Conservation (phyloP, 106 monocot genomes). For the Phalaenopsis aphrodite region DNA sequence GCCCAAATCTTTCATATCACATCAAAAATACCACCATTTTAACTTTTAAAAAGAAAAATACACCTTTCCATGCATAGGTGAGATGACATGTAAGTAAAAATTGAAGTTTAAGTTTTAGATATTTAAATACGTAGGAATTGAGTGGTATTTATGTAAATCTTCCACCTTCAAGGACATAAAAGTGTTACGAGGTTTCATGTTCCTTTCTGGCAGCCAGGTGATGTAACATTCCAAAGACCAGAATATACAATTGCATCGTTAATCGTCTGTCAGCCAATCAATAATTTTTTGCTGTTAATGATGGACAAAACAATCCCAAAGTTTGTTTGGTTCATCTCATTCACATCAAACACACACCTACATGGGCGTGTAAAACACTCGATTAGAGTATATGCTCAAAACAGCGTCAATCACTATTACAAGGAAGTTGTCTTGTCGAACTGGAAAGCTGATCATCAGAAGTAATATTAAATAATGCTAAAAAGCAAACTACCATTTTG, state of each 20-base stretch:
- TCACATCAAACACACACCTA: background rate
- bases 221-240: background rate
- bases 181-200: background rate
- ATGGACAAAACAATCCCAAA: background rate
- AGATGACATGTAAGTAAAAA: too few species aligned
- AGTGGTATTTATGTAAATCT: too few species aligned
- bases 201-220: background rate
- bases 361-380: background rate
- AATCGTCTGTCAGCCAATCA: background rate
- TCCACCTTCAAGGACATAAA: background rate
- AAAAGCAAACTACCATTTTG: background rate
- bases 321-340: background rate
- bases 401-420: background rate
- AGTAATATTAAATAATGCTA: background rate
- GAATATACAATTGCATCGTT: background rate
- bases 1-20: too few species aligned
- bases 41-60: too few species aligned
- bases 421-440: background rate
- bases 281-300: background rate
- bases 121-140: too few species aligned
- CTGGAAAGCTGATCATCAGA: background rate
- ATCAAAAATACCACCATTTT: too few species aligned
- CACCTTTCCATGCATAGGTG: too few species aligned
- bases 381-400: background rate
- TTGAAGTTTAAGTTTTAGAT: too few species aligned